Evolutionary conservation across 2,329 filamentous ascomycete species (phyloP).

Genomic region (Calonectria pseudoturangicola): DNA sequence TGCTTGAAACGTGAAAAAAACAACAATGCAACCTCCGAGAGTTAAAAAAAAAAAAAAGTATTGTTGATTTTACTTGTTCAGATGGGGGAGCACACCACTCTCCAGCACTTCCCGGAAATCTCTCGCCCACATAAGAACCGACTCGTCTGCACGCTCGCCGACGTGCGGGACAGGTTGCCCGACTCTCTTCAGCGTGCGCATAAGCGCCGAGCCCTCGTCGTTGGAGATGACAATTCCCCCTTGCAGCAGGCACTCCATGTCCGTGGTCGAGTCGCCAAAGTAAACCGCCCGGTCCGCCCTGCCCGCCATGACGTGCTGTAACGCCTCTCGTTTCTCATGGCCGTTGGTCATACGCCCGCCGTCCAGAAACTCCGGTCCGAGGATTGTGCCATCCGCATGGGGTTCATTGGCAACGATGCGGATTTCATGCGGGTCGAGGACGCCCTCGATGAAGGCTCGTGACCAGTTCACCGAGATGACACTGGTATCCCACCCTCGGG

Average conservation of each 20-base stretch:
- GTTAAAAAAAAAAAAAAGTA: neutral
- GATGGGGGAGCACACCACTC: conserved; percentile 52
- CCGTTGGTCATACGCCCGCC: conserved; percentile 60
- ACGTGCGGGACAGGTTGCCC: conserved; percentile 63
- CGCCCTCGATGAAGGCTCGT: conserved; percentile 67
- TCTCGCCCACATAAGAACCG: conserved; percentile 63
- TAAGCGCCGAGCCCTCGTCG: conserved; percentile 57
- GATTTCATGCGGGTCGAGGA: conserved; percentile 59
- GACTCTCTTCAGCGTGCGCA: conserved; percentile 62
- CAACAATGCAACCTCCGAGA: neutral
- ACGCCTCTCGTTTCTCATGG: conserved; percentile 66
- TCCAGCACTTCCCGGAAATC: conserved; percentile 65
- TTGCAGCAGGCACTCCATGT: conserved; percentile 71
- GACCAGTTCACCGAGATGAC: conserved; percentile 74
- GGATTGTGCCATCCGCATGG: conserved; percentile 61
- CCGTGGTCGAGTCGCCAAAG: conserved; percentile 75
- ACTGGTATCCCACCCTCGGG: conserved; percentile 61
- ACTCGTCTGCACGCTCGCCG: conserved; percentile 36
- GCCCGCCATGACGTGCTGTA: conserved; percentile 57
- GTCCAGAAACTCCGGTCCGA: conserved; percentile 61
- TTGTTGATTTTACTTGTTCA: neutral
- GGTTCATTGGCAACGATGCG: conserved; percentile 68
- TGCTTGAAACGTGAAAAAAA: neutral
- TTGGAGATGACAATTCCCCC: conserved; percentile 69
- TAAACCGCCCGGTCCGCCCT: conserved; percentile 64